These are phyloP conservation scores for Dentipellis sp. DNA, from an alignment of 768 basidiomycete species.

Conservation along the genomic window DNA sequence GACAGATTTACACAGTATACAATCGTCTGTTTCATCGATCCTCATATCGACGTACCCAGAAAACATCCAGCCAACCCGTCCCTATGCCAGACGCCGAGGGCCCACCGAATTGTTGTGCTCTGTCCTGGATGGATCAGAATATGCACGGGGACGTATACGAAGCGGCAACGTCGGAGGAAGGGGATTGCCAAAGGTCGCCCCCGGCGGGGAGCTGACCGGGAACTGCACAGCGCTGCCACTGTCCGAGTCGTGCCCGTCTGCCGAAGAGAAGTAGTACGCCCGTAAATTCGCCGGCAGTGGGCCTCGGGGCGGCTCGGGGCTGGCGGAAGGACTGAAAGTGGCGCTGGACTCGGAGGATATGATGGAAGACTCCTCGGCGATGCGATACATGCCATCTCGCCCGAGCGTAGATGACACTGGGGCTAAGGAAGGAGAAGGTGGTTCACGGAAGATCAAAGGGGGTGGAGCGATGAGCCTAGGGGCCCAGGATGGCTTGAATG, in stretches of 20 bases:
- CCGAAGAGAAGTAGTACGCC: neutral
- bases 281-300: neutral
- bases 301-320: neutral
- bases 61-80: no score
- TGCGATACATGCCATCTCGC: neutral
- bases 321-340: neutral
- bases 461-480: neutral
- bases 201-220: neutral
- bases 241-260: neutral
- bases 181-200: neutral
- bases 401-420: neutral
- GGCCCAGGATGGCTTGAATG: slow-evolving; percentile 12
- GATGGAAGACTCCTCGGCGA: neutral
- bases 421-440: neutral
- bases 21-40: no score
- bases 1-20: no score
- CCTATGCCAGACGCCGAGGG: no score
- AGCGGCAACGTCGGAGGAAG: neutral
- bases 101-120: no score
- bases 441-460: neutral
- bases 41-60: no score
- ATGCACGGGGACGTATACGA: neutral
- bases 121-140: neutral
- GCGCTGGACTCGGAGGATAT: neutral
- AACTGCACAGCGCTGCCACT: neutral